Base-by-base conservation (phyloP, 78 protist species). In the Chrysochromulina parva region DNA sequence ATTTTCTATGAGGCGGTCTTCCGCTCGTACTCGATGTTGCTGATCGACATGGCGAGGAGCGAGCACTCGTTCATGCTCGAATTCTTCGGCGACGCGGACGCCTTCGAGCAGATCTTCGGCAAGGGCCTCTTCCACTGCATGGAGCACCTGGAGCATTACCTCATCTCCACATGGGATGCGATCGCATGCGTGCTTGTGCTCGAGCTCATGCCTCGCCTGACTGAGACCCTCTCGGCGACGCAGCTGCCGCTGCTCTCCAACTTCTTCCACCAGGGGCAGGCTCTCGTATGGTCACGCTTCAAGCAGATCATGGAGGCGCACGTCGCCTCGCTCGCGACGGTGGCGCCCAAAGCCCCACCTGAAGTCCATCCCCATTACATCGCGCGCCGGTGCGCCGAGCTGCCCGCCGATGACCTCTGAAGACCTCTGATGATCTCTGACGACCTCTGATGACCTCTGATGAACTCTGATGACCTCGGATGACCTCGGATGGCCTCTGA, bases 1-100 rank as follows among this genome's bases (percentile, higher is more conserved):
- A 0, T 55, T 0, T 9, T 66, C 20, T 91, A 74, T 66, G 93
- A 91, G 38, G 67, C 54, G 10, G 0, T 91, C 17, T 91, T 74
- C 65, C 62, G 87, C 62, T 85, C 85, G 24, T 0, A 26, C 48
- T 55, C 48, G 47, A 52, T 26, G 47, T 20, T 65, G 57, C 74
- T 91, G 22, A 13, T 85, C 28, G 93, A 91, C 54, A 57, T 38
- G 1, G 90, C 20, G n/a, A 17, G 38, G 71, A n/a, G 60, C 66
- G 93, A 91, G 69, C 9, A 14, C 47, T 53, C 5, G 38, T 91
- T 91, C 57, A 0, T 26, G 55, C 0, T 1, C 54, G 90, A 91
- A 17, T 91, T 91, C 14, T 86, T 91, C 78, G 65, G 73, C 13
- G 1, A 7, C 62, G n/a, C 20, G 0, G 73, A 47, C 48, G 48